phyloP scores from a whole-genome alignment of 495 filamentous ascomycete species.

The Aspergillus coremiiformis region DNA sequence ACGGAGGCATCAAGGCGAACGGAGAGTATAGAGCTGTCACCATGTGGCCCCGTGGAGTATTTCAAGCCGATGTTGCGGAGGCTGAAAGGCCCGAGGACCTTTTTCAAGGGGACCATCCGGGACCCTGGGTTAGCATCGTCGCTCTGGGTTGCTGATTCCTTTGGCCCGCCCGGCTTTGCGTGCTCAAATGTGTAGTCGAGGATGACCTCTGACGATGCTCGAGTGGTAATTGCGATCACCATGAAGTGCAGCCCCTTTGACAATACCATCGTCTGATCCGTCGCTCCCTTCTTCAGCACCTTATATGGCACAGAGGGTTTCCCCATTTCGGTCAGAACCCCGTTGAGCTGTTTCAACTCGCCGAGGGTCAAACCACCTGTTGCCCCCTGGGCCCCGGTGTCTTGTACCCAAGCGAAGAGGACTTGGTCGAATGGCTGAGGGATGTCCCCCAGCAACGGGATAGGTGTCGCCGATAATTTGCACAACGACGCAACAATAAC shows the following conservation, averaged over 20 bases:
- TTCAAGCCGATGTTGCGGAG: conserved; percentile 29
- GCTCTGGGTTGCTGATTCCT: neutral
- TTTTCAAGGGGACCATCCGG: conserved; percentile 17
- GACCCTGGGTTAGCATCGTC: neutral
- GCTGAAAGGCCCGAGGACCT: conserved; percentile 21
- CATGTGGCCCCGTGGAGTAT: conserved; percentile 21
- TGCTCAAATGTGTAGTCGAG: conserved; percentile 27
- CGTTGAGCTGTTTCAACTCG: conserved; percentile 16
- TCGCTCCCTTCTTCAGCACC: neutral
- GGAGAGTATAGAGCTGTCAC: conserved; percentile 7
- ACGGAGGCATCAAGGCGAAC: conserved; percentile 32
- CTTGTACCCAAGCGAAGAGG: conserved; percentile 29
- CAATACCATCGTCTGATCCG: conserved; percentile 22
- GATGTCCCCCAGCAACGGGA: conserved; percentile 27
- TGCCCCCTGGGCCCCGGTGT: conserved; percentile 1
- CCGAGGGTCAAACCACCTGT: conserved; percentile 8
- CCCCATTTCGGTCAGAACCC: neutral
- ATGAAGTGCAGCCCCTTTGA: conserved; percentile 25
- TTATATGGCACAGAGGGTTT: conserved; percentile 5
- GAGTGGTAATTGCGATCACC: conserved; percentile 8
- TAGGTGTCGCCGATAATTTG: no score
- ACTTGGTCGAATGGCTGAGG: conserved; percentile 39
- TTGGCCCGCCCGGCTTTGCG: neutral
- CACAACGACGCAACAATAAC: no score
- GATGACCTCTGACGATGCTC: conserved; percentile 7